Percentiles rank a stretch among this genome's conserved stretches.
phyloP scores from a whole-genome alignment of 495 filamentous ascomycete genomes.

The Aspergillus sparsus region DNA sequence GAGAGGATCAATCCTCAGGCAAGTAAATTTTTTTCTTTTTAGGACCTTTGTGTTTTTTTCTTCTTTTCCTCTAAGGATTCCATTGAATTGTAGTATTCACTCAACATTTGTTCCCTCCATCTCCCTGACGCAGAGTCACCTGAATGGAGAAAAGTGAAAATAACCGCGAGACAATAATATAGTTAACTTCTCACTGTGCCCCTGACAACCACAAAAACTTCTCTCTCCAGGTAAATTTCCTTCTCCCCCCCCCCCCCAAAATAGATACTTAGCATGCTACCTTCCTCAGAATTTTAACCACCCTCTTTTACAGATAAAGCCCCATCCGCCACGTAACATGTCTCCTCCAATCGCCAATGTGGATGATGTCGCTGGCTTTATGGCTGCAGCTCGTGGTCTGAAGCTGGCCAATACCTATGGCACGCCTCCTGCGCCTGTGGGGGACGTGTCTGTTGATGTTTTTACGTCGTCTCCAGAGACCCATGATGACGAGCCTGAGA shows the following conservation, averaged over 20 bases:
- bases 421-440: constrained; percentile 4
- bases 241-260: not conserved
- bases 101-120: too few relatives aligned
- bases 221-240: not conserved
- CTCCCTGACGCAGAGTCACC: not conserved
- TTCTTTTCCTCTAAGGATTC: not conserved
- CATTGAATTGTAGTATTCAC: too few relatives aligned
- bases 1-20: constrained; percentile 1
- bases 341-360: constrained; percentile 21
- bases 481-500: not conserved
- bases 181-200: constrained; percentile 1
- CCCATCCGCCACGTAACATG: constrained; percentile 10
- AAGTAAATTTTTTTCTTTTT: not conserved
- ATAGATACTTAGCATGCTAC: not conserved
- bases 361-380: constrained; percentile 31
- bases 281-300: not conserved
- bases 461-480: not conserved
- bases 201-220: constrained; percentile 2
- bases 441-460: constrained; percentile 4
- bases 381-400: constrained; percentile 28
- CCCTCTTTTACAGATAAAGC: not conserved
- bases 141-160: constrained; percentile 3
- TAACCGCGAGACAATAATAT: constrained; percentile 9
- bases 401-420: constrained; percentile 14
- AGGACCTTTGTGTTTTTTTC: not conserved